Conservation (phyloP, 2,329 filamentous ascomycete species). For the Purpureocillium takamizusanense region DNA sequence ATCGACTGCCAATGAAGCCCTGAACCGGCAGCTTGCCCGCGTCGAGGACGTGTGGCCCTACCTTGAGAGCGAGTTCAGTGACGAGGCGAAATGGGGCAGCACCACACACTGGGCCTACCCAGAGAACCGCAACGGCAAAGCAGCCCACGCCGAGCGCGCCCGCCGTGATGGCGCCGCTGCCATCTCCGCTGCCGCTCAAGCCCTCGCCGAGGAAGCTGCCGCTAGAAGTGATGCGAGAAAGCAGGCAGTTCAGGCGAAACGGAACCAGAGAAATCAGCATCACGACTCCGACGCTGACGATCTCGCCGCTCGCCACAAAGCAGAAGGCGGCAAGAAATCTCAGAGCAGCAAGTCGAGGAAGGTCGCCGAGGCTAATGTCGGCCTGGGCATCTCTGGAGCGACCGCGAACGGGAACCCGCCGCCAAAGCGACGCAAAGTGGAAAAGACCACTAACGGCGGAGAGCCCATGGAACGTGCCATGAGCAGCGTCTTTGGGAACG, state of each 20-base stretch:
- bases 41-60: slow-evolving; percentile 83
- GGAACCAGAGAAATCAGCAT: slow-evolving; percentile 59
- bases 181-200: slow-evolving; percentile 67
- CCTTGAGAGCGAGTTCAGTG: slow-evolving; percentile 82
- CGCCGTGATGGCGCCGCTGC: slow-evolving; percentile 70
- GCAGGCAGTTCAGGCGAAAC: slow-evolving; percentile 70
- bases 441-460: slow-evolving; percentile 49
- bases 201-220: slow-evolving; percentile 74
- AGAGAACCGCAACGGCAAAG: slow-evolving; percentile 61
- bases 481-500: slow-evolving; percentile 45
- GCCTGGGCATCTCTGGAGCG: slow-evolving; percentile 55
- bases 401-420: slow-evolving; percentile 45
- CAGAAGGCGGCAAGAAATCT: slow-evolving; percentile 49
- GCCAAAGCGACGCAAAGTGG: slow-evolving; percentile 72
- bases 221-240: slow-evolving; percentile 77
- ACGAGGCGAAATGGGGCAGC: slow-evolving; percentile 89
- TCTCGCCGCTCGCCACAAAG: slow-evolving; percentile 38
- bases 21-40: slow-evolving; percentile 74
- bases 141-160: slow-evolving; percentile 62
- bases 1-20: slow-evolving; percentile 80
- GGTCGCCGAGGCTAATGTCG: slow-evolving; percentile 45
- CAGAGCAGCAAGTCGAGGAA: slow-evolving; percentile 57
- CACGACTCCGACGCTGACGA: slow-evolving; percentile 78
- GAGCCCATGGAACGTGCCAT: slow-evolving; percentile 59
- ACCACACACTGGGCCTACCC: slow-evolving; percentile 92